These are phyloP conservation scores for Fusarium neocosmosporiellum DNA, from an alignment of 2,329 filamentous ascomycete genomes.

Conservation along the genomic window DNA sequence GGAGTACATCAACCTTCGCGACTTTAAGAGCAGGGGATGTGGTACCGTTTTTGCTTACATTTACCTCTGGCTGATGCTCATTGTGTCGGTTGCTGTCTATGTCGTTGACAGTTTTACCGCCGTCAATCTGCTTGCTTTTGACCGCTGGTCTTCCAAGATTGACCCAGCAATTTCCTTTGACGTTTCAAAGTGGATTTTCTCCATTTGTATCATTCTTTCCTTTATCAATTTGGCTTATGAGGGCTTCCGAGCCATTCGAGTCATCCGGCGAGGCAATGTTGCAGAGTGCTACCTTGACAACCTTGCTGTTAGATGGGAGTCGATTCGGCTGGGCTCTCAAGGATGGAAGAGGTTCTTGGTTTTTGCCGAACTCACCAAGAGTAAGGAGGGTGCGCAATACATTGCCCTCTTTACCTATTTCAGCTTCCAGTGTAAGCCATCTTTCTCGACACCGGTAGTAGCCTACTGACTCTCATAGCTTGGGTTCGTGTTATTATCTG, in stretches of 20 bases:
- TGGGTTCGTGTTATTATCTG: conserved; percentile 92
- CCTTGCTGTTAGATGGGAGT: conserved; percentile 85
- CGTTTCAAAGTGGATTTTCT: conserved; percentile 95
- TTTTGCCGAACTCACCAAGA: conserved; percentile 90
- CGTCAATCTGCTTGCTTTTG: conserved; percentile 88
- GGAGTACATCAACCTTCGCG: conserved; percentile 83
- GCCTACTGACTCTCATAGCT: conserved; percentile 58
- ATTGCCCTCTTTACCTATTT: conserved; percentile 93
- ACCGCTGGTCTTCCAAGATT: conserved; percentile 88
- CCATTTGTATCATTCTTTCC: conserved; percentile 89
- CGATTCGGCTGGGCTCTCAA: conserved; percentile 77
- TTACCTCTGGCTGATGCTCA: conserved; percentile 83
- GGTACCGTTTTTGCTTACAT: conserved; percentile 82
- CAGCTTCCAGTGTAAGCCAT: conserved; percentile 69
- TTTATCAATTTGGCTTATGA: conserved; percentile 85
- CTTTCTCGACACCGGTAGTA: too few species aligned
- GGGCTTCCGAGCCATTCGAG: conserved; percentile 80
- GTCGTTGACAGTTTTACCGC: conserved; percentile 93
- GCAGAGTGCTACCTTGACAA: conserved; percentile 93
- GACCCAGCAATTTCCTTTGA: conserved; percentile 80
- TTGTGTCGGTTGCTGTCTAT: conserved; percentile 87
- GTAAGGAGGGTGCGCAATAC: conserved; percentile 90
- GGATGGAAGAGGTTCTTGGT: conserved; percentile 94
- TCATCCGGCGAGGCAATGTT: conserved; percentile 86
- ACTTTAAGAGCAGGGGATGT: conserved; percentile 88